These are phyloP conservation scores for Leishmania lainsoni DNA, from an alignment of 208 protist species.

Conservation along the genomic window DNA sequence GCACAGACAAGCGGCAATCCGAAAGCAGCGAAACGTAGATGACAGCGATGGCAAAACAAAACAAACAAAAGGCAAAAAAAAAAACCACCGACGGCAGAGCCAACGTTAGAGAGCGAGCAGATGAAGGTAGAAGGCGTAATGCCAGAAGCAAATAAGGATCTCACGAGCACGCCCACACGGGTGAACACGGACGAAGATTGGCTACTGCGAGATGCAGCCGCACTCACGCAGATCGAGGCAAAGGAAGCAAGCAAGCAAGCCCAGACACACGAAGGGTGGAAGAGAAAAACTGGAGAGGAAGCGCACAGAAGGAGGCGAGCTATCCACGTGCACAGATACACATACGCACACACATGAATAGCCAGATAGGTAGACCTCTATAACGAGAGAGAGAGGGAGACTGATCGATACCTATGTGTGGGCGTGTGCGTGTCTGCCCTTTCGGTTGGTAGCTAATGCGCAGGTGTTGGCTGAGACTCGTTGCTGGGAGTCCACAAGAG, in stretches of 20 bases:
- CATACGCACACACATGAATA: not conserved
- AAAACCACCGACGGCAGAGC: not conserved
- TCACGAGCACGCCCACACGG: not conserved
- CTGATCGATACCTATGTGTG: not conserved
- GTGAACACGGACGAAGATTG: not conserved
- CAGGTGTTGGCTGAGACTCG: not conserved
- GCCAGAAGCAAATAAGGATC: not conserved
- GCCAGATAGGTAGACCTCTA: not conserved
- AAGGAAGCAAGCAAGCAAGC: not conserved
- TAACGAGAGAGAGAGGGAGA: not conserved
- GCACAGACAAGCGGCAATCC: not conserved
- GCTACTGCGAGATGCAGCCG: not conserved
- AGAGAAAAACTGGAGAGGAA: not conserved
- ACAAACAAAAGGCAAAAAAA: too few species aligned
- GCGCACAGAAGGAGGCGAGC: not conserved
- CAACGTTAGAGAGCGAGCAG: not conserved
- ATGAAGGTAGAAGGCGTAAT: not conserved
- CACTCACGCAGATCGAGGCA: not conserved
- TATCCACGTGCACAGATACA: not conserved
- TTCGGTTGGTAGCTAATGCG: not conserved
- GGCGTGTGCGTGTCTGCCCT: not conserved
- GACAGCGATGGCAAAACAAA: not conserved
- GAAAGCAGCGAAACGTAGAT: conserved; percentile 4
- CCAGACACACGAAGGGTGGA: not conserved
- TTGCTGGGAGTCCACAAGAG: not conserved